These are phyloP conservation scores for Lithohypha guttulata DNA, from an alignment of 2,329 filamentous ascomycete genomes.

Conservation along the genomic window DNA sequence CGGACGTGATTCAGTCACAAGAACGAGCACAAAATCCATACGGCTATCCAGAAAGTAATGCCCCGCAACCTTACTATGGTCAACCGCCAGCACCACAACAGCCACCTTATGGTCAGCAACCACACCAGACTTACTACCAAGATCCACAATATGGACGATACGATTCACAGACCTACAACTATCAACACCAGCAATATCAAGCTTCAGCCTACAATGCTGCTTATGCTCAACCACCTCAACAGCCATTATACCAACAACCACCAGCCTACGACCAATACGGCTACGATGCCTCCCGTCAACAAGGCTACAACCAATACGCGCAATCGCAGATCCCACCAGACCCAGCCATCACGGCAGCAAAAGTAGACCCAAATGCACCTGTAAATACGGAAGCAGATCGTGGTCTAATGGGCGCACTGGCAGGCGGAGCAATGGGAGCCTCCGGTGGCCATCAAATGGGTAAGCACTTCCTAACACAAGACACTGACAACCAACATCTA, in stretches of 20 bases:
- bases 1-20: constrained; percentile 6
- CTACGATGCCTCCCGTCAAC: constrained; percentile 9
- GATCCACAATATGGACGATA: constrained; percentile 2
- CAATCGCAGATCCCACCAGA: neutral
- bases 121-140: constrained; percentile 12
- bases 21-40: constrained; percentile 9
- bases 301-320: constrained; percentile 8
- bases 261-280: constrained; percentile 9
- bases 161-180: constrained; percentile 13
- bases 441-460: constrained; percentile 36
- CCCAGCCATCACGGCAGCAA: constrained; percentile 1
- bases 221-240: neutral
- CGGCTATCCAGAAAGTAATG: constrained; percentile 11
- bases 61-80: constrained; percentile 10
- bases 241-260: constrained; percentile 8
- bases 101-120: neutral
- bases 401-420: constrained; percentile 37
- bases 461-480: too few species aligned
- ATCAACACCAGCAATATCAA: constrained; percentile 14
- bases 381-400: constrained; percentile 28
- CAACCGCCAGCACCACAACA: constrained; percentile 4
- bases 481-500: too few species aligned
- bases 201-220: constrained; percentile 5
- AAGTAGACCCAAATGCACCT: constrained; percentile 18
- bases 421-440: constrained; percentile 37